Percentiles rank a stretch among this genome's conserved stretches.
These are phyloP conservation scores for Xylariaceae sp. DNA, from an alignment of 2,329 filamentous ascomycete genomes.

Conservation along the genomic window DNA sequence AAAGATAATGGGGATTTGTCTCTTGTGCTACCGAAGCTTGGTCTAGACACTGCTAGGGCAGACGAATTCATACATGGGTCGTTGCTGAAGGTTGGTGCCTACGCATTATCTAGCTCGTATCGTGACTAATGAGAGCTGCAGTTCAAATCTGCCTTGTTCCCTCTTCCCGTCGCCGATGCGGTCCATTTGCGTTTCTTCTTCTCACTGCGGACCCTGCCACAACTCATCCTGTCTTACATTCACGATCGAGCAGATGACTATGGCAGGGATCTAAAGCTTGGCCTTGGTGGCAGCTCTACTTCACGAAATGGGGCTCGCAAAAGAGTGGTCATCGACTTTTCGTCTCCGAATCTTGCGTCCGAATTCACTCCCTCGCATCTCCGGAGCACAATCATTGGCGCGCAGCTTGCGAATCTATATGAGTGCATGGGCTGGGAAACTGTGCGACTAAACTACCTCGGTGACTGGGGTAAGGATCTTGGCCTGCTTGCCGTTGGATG, in stretches of 20 bases:
- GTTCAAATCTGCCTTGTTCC: constrained; percentile 52
- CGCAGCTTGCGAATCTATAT: constrained; percentile 71
- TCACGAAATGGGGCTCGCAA: constrained; percentile 34
- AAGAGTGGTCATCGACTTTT: constrained; percentile 72
- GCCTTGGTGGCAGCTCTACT: background rate
- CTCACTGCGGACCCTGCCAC: constrained; percentile 61
- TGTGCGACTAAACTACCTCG: constrained; percentile 72
- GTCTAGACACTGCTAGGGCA: constrained; percentile 29
- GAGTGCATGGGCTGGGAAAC: constrained; percentile 72
- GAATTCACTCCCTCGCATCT: constrained; percentile 75
- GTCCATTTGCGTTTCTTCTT: constrained; percentile 72
- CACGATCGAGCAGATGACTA: constrained; percentile 62
- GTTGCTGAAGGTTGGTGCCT: constrained; percentile 27
- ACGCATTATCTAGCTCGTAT: background rate
- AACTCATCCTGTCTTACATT: constrained; percentile 65
- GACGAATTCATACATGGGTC: constrained; percentile 29
- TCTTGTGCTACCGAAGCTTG: constrained; percentile 43
- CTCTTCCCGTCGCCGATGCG: constrained; percentile 61
- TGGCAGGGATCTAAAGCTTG: constrained; percentile 63
- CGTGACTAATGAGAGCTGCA: background rate
- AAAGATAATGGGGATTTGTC: constrained; percentile 42
- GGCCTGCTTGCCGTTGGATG: constrained; percentile 70
- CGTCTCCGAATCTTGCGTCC: constrained; percentile 76
- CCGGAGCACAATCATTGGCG: constrained; percentile 73
- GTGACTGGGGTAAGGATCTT: constrained; percentile 77